Evolutionary conservation across 2,329 filamentous ascomycete genomes (phyloP), one percentile per base, ranked within the genome.

Genomic region (Lachnellula suecica): DNA sequence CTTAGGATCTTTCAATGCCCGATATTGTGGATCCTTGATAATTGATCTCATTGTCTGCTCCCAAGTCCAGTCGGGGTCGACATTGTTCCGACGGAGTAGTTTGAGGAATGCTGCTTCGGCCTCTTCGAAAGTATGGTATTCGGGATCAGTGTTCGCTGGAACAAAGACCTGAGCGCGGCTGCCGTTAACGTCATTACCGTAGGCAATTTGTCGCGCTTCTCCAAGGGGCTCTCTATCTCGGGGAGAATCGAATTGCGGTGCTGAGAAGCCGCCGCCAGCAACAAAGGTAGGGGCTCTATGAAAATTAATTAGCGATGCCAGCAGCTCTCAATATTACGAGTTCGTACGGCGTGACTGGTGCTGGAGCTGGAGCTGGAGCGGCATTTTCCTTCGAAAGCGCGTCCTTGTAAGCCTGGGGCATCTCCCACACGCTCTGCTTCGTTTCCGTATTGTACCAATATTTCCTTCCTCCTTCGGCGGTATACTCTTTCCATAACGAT

Each of bases 371-470:
- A 52, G 71, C 25, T 20, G 44, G 35, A 4, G 72, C 71, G 34
- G 72, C 70, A 24, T 66, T 69, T 37, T 77, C 76, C 58, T 83
- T 81, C 47, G 85, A 85, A 52, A 92, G 76, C 54, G 89, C 88
- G 62, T 80, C 79, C 67, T 89, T 91, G 73, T 92, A 92, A 57
- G 75, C 83, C 50, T 91, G 88, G 51, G 94, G 94, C 81, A 96
- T 92, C 66, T 92, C 88, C 94, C 94, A 99, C 27, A 89, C 91
- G 70, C 91, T 97, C 74, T 91, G 82, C 72, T 93, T 92, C 41
- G 89, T 92, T 71, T 95, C 88, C 29, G 86, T 89, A 71, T 99
- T 94, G 71, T 92, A 93, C 89, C 91, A 99, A 73, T 99, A 99
- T 68, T 93, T 90, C 64, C 87, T 85, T 43, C 93, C 94, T 59